Conservation (phyloP, 192 early-diverging fungal genomes). For the Coemansia sp. region DNA sequence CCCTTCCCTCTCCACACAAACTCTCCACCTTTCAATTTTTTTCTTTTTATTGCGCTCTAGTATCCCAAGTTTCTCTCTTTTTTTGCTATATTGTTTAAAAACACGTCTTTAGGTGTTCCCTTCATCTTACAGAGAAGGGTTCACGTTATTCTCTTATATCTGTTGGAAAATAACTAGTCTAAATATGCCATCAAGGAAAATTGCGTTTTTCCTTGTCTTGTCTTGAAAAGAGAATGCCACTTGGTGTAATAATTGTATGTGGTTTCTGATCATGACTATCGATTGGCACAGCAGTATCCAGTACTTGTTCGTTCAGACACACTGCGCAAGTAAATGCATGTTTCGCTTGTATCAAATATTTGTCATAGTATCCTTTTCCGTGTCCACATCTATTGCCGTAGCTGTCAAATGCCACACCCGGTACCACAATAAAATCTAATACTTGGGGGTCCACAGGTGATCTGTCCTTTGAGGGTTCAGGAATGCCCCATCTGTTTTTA, state of each 20-base stretch:
- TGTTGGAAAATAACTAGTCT: too few species aligned
- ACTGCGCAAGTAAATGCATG: slow-evolving; percentile 33
- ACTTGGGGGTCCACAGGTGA: slow-evolving; percentile 18
- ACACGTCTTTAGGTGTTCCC: not conserved
- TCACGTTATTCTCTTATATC: not conserved
- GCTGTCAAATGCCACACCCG: slow-evolving; percentile 43
- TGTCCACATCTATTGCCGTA: slow-evolving; percentile 40
- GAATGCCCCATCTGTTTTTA: slow-evolving; percentile 41
- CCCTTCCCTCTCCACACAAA: not conserved
- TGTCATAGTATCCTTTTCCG: slow-evolving; percentile 47
- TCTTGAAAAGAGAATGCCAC: slow-evolving; percentile 15
- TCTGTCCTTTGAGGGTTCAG: slow-evolving; percentile 12
- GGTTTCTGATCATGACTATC: slow-evolving; percentile 29
- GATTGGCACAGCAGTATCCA: slow-evolving; percentile 22
- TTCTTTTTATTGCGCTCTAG: not conserved
- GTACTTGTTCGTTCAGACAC: slow-evolving; percentile 33
- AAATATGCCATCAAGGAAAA: too few species aligned
- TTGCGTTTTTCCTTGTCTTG: slow-evolving; percentile 3
- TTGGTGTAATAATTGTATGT: slow-evolving; percentile 24
- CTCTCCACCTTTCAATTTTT: not conserved
- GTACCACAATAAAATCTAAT: slow-evolving; percentile 44
- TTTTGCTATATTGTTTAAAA: slow-evolving; percentile 2
- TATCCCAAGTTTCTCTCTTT: slow-evolving; percentile 5
- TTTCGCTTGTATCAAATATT: slow-evolving; percentile 12
- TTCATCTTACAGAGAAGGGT: too few species aligned